phyloP scores from a whole-genome alignment of 805 yeast species.

The Starmera quercuum region DNA sequence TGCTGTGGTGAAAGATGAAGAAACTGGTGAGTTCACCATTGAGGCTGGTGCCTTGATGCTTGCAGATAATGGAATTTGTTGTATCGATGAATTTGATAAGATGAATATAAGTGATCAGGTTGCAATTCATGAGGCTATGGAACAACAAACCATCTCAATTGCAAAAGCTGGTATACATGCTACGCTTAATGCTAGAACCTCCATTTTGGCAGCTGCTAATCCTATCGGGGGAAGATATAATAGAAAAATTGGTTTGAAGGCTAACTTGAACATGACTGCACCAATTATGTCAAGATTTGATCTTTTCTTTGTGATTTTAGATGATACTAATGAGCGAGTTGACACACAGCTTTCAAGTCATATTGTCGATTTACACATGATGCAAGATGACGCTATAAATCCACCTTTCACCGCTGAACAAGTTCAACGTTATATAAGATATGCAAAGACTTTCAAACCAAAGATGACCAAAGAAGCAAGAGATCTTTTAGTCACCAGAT shows the following conservation, averaged over 20 bases:
- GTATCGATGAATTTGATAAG: constrained; percentile 97
- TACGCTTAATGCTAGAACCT: constrained; percentile 91
- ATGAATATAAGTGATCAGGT: constrained; percentile 96
- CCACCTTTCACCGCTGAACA: constrained; percentile 90
- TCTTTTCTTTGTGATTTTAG: constrained; percentile 86
- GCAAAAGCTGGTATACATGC: constrained; percentile 99
- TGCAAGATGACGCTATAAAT: constrained; percentile 78
- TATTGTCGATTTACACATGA: constrained; percentile 89
- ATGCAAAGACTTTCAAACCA: constrained; percentile 91
- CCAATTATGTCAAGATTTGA: constrained; percentile 99
- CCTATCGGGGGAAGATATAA: constrained; percentile 97
- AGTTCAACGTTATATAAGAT: constrained; percentile 78
- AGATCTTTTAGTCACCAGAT: constrained; percentile 64
- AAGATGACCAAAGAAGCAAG: constrained; percentile 77
- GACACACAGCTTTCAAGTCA: constrained; percentile 90
- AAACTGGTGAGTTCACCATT: constrained; percentile 92
- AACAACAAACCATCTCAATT: constrained; percentile 96
- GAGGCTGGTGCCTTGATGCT: constrained; percentile 99
- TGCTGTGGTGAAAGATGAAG: constrained; percentile 95
- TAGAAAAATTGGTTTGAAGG: constrained; percentile 72
- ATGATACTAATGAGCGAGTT: constrained; percentile 86
- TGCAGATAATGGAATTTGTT: constrained; percentile 97
- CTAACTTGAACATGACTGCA: constrained; percentile 91
- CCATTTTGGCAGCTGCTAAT: constrained; percentile 97
- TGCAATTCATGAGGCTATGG: constrained; percentile 99